Percentiles rank a stretch among this genome's conserved stretches.
These are phyloP conservation scores for Euphorbia peplus DNA, from an alignment of 345 rosid species.

Conservation along the genomic window DNA sequence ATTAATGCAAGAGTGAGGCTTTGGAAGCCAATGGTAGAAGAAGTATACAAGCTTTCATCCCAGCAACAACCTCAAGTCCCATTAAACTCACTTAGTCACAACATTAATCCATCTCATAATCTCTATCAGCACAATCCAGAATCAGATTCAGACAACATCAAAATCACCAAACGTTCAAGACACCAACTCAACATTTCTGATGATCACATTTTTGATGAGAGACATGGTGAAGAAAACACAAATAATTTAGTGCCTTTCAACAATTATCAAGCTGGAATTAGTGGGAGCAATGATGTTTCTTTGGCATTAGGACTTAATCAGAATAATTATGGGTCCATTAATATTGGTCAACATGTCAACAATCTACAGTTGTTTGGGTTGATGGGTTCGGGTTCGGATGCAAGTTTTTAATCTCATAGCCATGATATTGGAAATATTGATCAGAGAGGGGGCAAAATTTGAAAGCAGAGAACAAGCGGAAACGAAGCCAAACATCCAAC, in stretches of 20 bases:
- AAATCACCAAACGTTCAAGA: constrained; percentile 18
- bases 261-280: not conserved
- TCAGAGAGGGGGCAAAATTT: no score
- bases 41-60: constrained; percentile 29
- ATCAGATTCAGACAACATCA: constrained; percentile 5
- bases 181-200: not conserved
- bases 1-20: constrained; percentile 34
- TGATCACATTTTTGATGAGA: constrained; percentile 3
- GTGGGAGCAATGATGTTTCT: constrained; percentile 6
- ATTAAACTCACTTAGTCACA: constrained; percentile 7
- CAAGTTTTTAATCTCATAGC: not conserved
- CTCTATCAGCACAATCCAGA: not conserved
- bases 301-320: constrained; percentile 28
- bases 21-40: constrained; percentile 40
- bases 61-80: constrained; percentile 8
- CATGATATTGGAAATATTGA: constrained; percentile 5
- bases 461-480: no score
- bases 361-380: constrained; percentile 8
- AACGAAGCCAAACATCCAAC: no score
- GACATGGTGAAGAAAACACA: not conserved
- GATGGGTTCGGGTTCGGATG: constrained; percentile 1
- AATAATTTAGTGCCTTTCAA: not conserved
- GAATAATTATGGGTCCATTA: constrained; percentile 13
- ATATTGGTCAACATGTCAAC: constrained; percentile 2
- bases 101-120: constrained; percentile 6